A percentile compares a stretch with the other conserved stretches of the same genome.
These are phyloP conservation scores for Gossypium armourianum DNA, from an alignment of 441 rosid genomes.

Conservation along the genomic window DNA sequence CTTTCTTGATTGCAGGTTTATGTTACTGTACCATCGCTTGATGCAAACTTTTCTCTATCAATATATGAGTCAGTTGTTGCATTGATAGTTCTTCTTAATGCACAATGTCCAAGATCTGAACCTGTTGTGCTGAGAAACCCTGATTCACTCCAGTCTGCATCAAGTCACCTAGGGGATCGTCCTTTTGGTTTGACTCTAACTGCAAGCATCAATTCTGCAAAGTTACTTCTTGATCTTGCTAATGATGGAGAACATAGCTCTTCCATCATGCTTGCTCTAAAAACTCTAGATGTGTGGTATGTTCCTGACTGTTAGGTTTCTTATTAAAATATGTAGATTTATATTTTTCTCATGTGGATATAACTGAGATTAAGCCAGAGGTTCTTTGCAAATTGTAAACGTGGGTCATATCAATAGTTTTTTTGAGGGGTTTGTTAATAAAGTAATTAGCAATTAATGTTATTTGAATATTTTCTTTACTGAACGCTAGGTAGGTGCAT, in stretches of 20 bases:
- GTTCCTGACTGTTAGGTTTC: slow-evolving; percentile 13
- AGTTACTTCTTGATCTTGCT: slow-evolving; percentile 50
- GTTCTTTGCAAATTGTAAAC: background rate
- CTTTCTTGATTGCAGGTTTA: slow-evolving; percentile 49
- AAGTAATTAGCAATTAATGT: background rate
- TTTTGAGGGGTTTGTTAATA: background rate
- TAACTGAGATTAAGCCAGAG: background rate
- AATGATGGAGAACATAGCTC: slow-evolving; percentile 59
- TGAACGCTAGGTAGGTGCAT: slow-evolving; percentile 15
- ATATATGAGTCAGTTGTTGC: slow-evolving; percentile 43
- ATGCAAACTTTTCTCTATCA: slow-evolving; percentile 45
- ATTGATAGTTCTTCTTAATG: slow-evolving; percentile 41
- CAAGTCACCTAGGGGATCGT: slow-evolving; percentile 29
- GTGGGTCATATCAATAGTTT: background rate
- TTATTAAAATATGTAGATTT: background rate
- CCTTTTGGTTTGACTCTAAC: slow-evolving; percentile 41
- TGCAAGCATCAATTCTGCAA: slow-evolving; percentile 40
- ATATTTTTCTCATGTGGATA: background rate
- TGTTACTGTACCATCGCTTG: slow-evolving; percentile 32
- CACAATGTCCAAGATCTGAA: slow-evolving; percentile 32
- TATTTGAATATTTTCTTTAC: background rate
- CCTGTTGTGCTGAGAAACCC: slow-evolving; percentile 18
- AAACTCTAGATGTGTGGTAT: slow-evolving; percentile 44
- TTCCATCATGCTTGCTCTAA: slow-evolving; percentile 36
- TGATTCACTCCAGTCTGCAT: slow-evolving; percentile 16